Evolutionary conservation across 345 rosid genomes (phyloP).

Genomic region (Populus simonii): DNA sequence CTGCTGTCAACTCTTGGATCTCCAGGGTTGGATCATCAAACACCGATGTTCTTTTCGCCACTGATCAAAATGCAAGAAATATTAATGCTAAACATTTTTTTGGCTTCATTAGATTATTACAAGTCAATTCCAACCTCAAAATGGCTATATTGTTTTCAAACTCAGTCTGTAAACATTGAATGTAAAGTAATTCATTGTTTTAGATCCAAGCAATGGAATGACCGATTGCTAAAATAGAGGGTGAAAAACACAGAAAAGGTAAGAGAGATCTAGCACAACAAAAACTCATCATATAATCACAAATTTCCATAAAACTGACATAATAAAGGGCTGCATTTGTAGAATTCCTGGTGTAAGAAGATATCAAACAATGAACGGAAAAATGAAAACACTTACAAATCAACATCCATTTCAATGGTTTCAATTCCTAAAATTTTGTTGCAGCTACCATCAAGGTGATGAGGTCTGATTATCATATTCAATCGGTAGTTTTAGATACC

Average conservation of each 20-base stretch:
- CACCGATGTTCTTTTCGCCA: conserved; percentile 82
- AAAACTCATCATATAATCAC: not conserved
- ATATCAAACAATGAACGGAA: not conserved
- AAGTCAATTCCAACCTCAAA: not conserved
- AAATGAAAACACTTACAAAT: not conserved
- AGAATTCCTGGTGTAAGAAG: not conserved
- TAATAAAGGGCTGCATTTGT: not conserved
- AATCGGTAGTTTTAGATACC: not conserved
- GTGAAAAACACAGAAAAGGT: too few relatives aligned
- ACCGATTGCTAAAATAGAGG: not conserved
- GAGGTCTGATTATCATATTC: not conserved
- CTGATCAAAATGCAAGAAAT: conserved; percentile 26
- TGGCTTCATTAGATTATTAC: not conserved
- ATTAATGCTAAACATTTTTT: not conserved
- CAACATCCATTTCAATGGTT: not conserved
- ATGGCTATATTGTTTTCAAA: not conserved
- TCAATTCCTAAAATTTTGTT: not conserved
- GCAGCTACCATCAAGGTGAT: not conserved
- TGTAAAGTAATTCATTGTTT: not conserved
- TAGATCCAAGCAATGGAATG: not conserved
- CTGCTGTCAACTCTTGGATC: conserved; percentile 76
- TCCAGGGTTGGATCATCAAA: conserved; percentile 81
- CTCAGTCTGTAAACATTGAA: not conserved
- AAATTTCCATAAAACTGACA: not conserved
- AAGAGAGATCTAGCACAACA: not conserved